Percentiles rank a stretch among this genome's conserved stretches.
These are phyloP conservation scores for Eutypa lata DNA, from an alignment of 2,329 filamentous ascomycete genomes.

Conservation along the genomic window DNA sequence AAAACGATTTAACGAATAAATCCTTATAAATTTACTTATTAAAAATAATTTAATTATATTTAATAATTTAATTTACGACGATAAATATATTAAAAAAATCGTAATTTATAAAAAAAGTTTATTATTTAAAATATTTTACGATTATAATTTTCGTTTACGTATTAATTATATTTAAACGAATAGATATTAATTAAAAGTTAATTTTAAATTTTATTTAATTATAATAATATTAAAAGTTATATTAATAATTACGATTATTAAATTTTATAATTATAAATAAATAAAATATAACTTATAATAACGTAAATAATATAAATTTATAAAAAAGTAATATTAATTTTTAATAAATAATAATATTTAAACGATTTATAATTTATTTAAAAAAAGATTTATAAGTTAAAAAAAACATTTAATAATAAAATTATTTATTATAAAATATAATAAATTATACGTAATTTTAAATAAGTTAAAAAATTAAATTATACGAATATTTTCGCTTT, in stretches of 20 bases:
- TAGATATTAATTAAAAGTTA: too few relatives aligned
- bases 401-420: neutral
- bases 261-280: conserved; percentile 5
- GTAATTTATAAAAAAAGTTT: too few relatives aligned
- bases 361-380: neutral
- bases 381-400: neutral
- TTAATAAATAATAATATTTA: conserved; percentile 5
- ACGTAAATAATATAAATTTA: conserved; percentile 2
- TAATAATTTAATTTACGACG: too few relatives aligned
- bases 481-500: neutral
- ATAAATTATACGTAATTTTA: neutral
- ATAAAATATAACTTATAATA: neutral
- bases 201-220: too few relatives aligned
- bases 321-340: conserved; percentile 5
- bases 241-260: neutral
- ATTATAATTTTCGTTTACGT: too few relatives aligned
- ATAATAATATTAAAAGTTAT: too few relatives aligned
- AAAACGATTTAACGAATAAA: neutral
- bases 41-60: conserved; percentile 2
- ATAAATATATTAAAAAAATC: too few relatives aligned
- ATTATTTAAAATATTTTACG: too few relatives aligned
- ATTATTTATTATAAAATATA: neutral
- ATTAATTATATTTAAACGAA: too few relatives aligned
- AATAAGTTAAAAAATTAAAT: neutral
- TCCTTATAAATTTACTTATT: neutral